Evolutionary conservation across 768 basidiomycete genomes (phyloP), one percentile per base, ranked within the genome.

Genomic region (Mycena rebaudengoi): DNA sequence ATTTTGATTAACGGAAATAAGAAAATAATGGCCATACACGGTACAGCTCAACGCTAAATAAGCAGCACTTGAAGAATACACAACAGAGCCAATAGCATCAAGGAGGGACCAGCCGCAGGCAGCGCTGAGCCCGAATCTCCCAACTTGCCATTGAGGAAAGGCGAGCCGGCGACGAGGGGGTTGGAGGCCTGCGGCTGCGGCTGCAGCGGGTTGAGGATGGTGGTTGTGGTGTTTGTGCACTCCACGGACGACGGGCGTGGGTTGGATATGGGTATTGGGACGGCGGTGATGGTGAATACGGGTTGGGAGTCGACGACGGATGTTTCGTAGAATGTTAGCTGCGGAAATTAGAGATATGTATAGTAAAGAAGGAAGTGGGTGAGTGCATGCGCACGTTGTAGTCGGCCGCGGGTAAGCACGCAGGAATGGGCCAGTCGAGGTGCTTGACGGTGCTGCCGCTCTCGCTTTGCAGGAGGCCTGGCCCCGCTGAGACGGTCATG

Each of bases 301-400:
- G 67, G 65, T 23, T 70, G 49, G 26, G 70, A 71, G 29, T 80
- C 71, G 35, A 80, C 70, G 25, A 73, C 71, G 3, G 79, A 79
- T 4, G 68, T 62, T 64, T 86, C 84, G 63, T 85, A 84, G 48
- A 83, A 75, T 2, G 83, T 85, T 37, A 84, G 68, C 84, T 86
- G 54, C 12, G 28, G n/a, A 37, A 23, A 59, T 21, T 18, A 20
- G 2, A 26, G 2, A 18, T 32, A 28, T 55, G 53, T 53, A 65
- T 39, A 49, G 23, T 39, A 20, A 25, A 26, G 46, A 18, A 16
- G 37, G 26, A 49, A 16, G 8, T 16, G n/a, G 20, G 26, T n/a
- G 20, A 50, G 20, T 13, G 18, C 45, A 25, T 32, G 58, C 79
- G 49, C 65, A 85, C 84, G 63, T 84, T 84, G 62, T 84, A 84